Base-by-base conservation (phyloP, 345 rosid genomes). In the Eucalyptus urophylla region DNA sequence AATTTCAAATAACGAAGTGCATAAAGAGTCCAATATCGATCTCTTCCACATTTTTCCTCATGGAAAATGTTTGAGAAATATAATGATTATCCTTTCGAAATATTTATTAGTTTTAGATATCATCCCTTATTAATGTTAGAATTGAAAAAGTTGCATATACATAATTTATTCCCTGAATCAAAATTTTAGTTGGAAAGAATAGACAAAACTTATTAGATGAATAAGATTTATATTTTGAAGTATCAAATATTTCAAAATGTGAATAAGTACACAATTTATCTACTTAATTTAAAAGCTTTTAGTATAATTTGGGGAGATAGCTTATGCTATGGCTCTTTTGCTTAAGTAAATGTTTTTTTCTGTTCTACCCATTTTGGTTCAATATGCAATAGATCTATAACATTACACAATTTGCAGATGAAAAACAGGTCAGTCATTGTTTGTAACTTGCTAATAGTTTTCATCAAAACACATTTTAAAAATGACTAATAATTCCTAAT, bases 351-450 rank as follows among this genome's bases (percentile, higher is more conserved):
- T 51, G 22, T 17, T 51, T 51, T 51, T 51, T 51, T 51, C 1
- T 0, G 0, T 51, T 51, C 56, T 1, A 51, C 9, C 56, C 56
- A 17, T 17, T 51, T 51, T 51, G 0, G 56, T 51, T 51, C 56
- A 1, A 51, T 51, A 51, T 17, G 9, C 22, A 51, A 17, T 51
- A 7, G 9, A 51, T 51, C 22, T 51, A 51, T 51, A 3, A 51
- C 56, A 0, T 1, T 3, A 7, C 22, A 51, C 22, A 3, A 51
- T 1, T 0, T 51, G 4, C 0, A 0, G 22, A 51, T 51, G 8
- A 51, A 51, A 51, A 51, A 51, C 4, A 7, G 4, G 0, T 7
- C 0, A 3, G 0, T 17, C 1, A 51, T 51, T 51, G 0, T 0
- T 51, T 51, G 0, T 0, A 7, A 1, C 56, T 1, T 51, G 4